phyloP scores from a whole-genome alignment of 495 filamentous ascomycete species.

The Glutinoglossum americanum region DNA sequence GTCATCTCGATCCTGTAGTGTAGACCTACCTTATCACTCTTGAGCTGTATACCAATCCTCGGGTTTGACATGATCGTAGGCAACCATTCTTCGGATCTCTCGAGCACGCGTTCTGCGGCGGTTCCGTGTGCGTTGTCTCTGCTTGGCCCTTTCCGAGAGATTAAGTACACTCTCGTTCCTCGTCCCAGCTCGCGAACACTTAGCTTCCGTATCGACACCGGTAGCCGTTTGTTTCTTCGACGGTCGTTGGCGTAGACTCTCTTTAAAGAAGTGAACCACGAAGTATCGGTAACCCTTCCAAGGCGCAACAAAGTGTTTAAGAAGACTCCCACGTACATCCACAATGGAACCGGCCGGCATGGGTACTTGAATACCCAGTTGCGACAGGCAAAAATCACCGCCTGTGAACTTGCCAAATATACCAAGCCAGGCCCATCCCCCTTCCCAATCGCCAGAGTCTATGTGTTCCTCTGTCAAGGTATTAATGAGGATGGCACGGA shows the following conservation, averaged over 20 bases:
- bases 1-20: background rate
- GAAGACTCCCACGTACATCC: background rate
- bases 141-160: background rate
- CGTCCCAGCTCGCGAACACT: background rate
- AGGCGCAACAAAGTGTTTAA: background rate
- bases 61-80: background rate
- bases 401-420: background rate
- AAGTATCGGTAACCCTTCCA: background rate
- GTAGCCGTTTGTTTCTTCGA: background rate
- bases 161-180: background rate
- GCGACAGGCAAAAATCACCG: background rate
- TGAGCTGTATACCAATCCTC: background rate
- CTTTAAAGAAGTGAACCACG: background rate
- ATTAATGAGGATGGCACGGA: background rate
- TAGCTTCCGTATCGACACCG: background rate
- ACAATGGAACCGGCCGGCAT: background rate
- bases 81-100: background rate
- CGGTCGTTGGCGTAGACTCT: background rate
- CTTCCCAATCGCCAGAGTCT: background rate
- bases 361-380: constrained; percentile 1
- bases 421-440: background rate
- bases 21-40: background rate
- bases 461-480: background rate
- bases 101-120: background rate
- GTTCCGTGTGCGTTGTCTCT: background rate